A percentile compares a stretch with the other conserved stretches of the same genome.
phyloP scores from a whole-genome alignment of 805 yeast genomes.

The Lipomyces kockii region DNA sequence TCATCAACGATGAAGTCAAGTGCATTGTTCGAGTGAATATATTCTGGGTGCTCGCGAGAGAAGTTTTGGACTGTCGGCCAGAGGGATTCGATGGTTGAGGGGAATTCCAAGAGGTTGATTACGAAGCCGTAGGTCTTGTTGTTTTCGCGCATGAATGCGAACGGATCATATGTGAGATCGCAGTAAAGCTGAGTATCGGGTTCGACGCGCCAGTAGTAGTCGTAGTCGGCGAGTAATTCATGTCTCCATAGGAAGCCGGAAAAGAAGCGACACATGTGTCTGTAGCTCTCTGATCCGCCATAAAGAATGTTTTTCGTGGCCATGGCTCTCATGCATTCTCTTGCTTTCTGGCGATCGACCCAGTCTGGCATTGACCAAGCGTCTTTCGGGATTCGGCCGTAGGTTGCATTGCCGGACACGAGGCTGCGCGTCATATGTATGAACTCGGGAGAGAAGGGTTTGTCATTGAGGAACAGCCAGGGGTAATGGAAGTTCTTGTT shows the following conservation, averaged over 20 bases:
- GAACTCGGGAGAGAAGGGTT: constrained; percentile 63
- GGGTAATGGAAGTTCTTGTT: constrained; percentile 68
- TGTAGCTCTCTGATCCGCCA: constrained; percentile 63
- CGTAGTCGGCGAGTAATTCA: constrained; percentile 60
- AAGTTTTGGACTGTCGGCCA: constrained; percentile 63
- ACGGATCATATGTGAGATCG: constrained; percentile 65
- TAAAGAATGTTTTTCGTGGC: constrained; percentile 54
- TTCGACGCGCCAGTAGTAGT: constrained; percentile 83
- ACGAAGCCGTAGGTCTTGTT: constrained; percentile 70
- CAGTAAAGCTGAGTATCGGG: constrained; percentile 77
- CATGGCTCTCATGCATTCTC: constrained; percentile 54
- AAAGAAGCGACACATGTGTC: constrained; percentile 83
- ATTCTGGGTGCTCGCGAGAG: constrained; percentile 53
- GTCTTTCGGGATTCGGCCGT: constrained; percentile 62
- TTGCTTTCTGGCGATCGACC: constrained; percentile 61
- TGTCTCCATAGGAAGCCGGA: constrained; percentile 74
- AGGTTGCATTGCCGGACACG: constrained; percentile 64
- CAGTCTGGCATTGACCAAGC: constrained; percentile 63
- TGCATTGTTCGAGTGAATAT: constrained; percentile 68
- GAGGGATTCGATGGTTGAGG: constrained; percentile 60
- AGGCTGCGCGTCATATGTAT: constrained; percentile 52
- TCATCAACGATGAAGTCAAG: constrained; percentile 58
- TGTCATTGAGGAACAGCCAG: constrained; percentile 79
- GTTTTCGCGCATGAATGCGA: constrained; percentile 59
- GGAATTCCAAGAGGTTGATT: constrained; percentile 61